Evolutionary conservation across 768 basidiomycete species (phyloP).

Genomic region (Gautieria morchelliformis): DNA sequence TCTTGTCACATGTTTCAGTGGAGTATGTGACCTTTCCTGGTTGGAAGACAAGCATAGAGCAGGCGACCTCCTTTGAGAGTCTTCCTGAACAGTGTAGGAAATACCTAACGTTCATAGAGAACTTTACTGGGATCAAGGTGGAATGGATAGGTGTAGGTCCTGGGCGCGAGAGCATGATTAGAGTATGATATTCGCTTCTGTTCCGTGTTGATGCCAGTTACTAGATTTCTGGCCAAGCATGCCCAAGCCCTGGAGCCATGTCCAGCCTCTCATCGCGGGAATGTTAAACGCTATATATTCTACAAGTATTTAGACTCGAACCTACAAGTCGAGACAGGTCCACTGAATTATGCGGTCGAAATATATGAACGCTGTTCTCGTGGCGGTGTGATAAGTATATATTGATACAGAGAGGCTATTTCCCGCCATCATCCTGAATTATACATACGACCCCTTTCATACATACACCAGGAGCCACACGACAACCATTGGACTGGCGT

Average conservation of each 20-base stretch:
- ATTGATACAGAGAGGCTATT: neutral
- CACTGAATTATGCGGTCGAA: neutral
- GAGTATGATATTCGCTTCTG: neutral
- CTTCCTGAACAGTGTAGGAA: slow-evolving; percentile 78
- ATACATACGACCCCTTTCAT: neutral
- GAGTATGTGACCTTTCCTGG: slow-evolving; percentile 85
- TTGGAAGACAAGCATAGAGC: slow-evolving; percentile 75
- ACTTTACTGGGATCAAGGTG: slow-evolving; percentile 58
- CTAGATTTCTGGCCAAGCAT: neutral
- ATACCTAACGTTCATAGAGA: slow-evolving; percentile 84
- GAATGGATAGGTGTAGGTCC: slow-evolving; percentile 95
- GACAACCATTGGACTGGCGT: neutral
- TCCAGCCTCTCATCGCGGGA: too few species aligned
- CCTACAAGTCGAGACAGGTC: neutral
- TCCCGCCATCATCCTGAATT: neutral
- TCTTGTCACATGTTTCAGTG: slow-evolving; percentile 71
- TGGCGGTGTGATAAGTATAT: neutral
- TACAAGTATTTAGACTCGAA: too few species aligned
- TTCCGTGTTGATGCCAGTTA: neutral
- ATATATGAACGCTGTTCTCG: neutral
- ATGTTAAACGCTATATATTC: too few species aligned
- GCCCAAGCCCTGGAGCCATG: too few species aligned
- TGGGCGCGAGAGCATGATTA: slow-evolving; percentile 68
- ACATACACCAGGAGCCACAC: neutral
- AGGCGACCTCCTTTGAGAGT: slow-evolving; percentile 51